A percentile compares a stretch with the other conserved stretches of the same genome.
Evolutionary conservation across 2,329 filamentous ascomycete genomes (phyloP).

Genomic region (Neodidymelliopsis sp.): DNA sequence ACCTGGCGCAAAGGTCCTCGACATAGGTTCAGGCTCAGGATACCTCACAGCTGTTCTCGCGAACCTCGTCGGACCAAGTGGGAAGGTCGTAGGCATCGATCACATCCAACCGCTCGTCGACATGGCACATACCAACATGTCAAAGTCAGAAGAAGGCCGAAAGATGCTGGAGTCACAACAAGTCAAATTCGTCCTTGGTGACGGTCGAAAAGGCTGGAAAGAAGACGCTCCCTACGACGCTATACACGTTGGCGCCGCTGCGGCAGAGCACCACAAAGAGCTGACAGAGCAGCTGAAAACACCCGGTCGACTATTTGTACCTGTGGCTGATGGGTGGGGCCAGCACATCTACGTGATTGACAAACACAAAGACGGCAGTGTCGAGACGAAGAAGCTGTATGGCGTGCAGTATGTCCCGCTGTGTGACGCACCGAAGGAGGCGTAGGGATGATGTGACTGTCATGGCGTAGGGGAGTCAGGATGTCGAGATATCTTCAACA

Average conservation of each 20-base stretch:
- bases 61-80: slow-evolving; percentile 68
- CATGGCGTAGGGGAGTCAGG: neutral
- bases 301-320: slow-evolving; percentile 84
- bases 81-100: slow-evolving; percentile 57
- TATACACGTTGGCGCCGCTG: slow-evolving; percentile 93
- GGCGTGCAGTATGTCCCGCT: slow-evolving; percentile 80
- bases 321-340: slow-evolving; percentile 64
- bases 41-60: slow-evolving; percentile 91
- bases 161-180: slow-evolving; percentile 68
- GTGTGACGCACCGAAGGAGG: slow-evolving; percentile 67
- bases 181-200: slow-evolving; percentile 76
- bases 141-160: slow-evolving; percentile 56
- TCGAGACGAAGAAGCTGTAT: slow-evolving; percentile 65
- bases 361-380: slow-evolving; percentile 70
- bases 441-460: neutral
- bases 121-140: slow-evolving; percentile 51
- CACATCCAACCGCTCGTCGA: slow-evolving; percentile 58
- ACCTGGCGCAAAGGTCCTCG: slow-evolving; percentile 58
- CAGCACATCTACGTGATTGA: slow-evolving; percentile 79
- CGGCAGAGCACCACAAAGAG: slow-evolving; percentile 72
- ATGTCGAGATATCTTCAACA: slow-evolving; percentile 3
- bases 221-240: slow-evolving; percentile 76
- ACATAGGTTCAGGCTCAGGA: slow-evolving; percentile 60
- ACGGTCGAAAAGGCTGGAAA: slow-evolving; percentile 61
- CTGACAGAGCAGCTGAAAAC: slow-evolving; percentile 78